phyloP scores from a whole-genome alignment of 1,284 basidiomycete species.

The Naganishia sp. region DNA sequence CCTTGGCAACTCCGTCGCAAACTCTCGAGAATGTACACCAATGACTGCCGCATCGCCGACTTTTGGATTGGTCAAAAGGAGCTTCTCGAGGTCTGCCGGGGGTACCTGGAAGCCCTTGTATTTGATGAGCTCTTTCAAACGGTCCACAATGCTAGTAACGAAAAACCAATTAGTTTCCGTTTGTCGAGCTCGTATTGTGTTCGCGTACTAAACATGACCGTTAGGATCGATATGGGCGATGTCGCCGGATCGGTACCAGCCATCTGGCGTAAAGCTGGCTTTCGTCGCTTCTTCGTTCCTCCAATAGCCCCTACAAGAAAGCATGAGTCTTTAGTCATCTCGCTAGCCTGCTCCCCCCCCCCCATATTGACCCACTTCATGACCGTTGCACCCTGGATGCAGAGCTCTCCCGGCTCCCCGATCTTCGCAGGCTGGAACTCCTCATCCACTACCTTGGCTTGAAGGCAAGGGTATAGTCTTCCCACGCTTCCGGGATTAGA shows the following conservation, averaged over 20 bases:
- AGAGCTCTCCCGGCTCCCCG: slow-evolving; percentile 72
- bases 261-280: slow-evolving; percentile 62
- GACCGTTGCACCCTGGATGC: slow-evolving; percentile 72
- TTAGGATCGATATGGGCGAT: slow-evolving; percentile 59
- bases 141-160: slow-evolving; percentile 49
- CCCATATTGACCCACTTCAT: slow-evolving; percentile 72
- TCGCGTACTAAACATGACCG: slow-evolving; percentile 55
- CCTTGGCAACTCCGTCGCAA: slow-evolving; percentile 75
- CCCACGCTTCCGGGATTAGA: slow-evolving; percentile 68
- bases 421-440: slow-evolving; percentile 42
- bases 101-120: slow-evolving; percentile 68
- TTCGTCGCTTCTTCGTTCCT: slow-evolving; percentile 68
- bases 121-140: slow-evolving; percentile 78
- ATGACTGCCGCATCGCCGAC: slow-evolving; percentile 74
- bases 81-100: slow-evolving; percentile 76
- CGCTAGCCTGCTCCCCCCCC: slow-evolving; percentile 57
- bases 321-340: no score
- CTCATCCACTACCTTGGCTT: slow-evolving; percentile 67
- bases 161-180: slow-evolving; percentile 65
- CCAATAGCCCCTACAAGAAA: slow-evolving; percentile 58
- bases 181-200: slow-evolving; percentile 57
- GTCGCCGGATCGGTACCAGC: slow-evolving; percentile 84
- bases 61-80: slow-evolving; percentile 70
- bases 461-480: slow-evolving; percentile 71
- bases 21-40: slow-evolving; percentile 62